Evolutionary conservation across 78 protist species (phyloP).

Genomic region (Emiliania huxleyi): DNA sequence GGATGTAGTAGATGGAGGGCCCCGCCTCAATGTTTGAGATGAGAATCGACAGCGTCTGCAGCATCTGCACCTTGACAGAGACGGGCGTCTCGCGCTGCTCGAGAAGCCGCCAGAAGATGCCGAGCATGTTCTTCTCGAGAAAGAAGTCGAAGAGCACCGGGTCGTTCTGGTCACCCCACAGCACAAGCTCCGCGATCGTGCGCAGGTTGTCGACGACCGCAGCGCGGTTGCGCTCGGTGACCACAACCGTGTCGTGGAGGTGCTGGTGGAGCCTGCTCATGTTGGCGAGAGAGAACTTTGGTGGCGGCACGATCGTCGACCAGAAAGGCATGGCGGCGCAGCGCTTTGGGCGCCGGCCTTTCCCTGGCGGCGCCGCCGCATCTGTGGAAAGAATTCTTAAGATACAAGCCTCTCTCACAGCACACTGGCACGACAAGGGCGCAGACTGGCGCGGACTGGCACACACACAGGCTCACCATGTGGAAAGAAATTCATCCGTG

Average conservation of each 20-base stretch:
- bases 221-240: neutral
- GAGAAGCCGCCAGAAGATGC: neutral
- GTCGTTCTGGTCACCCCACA: conserved; percentile 22
- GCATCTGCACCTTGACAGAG: neutral
- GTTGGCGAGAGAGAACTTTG: neutral
- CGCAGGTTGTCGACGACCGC: neutral
- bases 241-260: neutral
- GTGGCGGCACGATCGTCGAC: neutral
- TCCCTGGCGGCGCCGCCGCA: too few relatives aligned
- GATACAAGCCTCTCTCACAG: too few relatives aligned
- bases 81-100: neutral
- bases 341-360: too few relatives aligned
- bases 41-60: conserved; percentile 58
- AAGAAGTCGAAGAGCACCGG: neutral
- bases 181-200: neutral
- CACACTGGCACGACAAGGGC: too few relatives aligned
- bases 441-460: too few relatives aligned
- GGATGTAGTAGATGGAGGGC: conserved; percentile 67
- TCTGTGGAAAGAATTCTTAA: too few relatives aligned
- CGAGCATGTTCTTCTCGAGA: neutral
- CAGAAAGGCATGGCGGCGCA: too few relatives aligned
- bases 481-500: too few relatives aligned
- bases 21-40: conserved; percentile 65
- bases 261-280: neutral
- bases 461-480: too few relatives aligned